Evolutionary conservation across 768 basidiomycete genomes (phyloP).

Genomic region (Arthromyces matolae): DNA sequence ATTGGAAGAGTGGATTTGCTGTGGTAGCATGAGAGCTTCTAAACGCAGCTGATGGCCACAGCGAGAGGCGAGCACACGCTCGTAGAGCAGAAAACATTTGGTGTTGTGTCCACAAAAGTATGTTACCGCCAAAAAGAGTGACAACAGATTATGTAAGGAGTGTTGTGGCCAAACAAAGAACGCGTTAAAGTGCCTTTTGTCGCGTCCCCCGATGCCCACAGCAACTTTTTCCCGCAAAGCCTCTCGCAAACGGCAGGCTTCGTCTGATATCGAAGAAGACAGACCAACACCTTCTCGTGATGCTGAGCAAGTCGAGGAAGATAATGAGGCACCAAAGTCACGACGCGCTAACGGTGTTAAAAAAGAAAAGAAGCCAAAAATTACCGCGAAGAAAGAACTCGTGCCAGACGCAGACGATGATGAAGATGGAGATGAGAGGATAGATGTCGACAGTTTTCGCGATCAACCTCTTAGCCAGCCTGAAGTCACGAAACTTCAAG

Average conservation of each 20-base stretch:
- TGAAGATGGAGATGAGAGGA: slow-evolving; percentile 42
- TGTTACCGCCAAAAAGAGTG: neutral
- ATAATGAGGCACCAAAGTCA: slow-evolving; percentile 34
- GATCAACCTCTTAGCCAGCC: slow-evolving; percentile 63
- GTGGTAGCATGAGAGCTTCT: slow-evolving; percentile 6
- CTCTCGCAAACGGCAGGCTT: slow-evolving; percentile 40
- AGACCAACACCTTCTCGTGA: slow-evolving; percentile 29
- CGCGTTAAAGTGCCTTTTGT: slow-evolving; percentile 30
- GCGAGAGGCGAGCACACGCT: slow-evolving; percentile 27
- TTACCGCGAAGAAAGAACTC: slow-evolving; percentile 18
- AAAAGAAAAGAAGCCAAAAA: slow-evolving; percentile 30
- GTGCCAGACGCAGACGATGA: slow-evolving; percentile 24
- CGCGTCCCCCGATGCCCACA: slow-evolving; percentile 38
- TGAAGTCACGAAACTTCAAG: slow-evolving; percentile 50
- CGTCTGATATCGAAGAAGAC: slow-evolving; percentile 62
- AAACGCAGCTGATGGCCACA: slow-evolving; percentile 25
- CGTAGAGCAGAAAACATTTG: slow-evolving; percentile 40
- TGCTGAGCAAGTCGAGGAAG: slow-evolving; percentile 41
- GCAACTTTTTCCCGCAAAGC: slow-evolving; percentile 38
- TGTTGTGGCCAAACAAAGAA: slow-evolving; percentile 23
- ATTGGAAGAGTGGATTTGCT: slow-evolving; percentile 20
- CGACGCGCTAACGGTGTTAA: slow-evolving; percentile 23
- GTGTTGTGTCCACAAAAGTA: neutral
- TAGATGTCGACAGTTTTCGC: slow-evolving; percentile 58
- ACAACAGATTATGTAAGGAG: slow-evolving; percentile 4